These are phyloP conservation scores for Quercus gilva DNA, from an alignment of 306 rosid genomes.

Conservation along the genomic window DNA sequence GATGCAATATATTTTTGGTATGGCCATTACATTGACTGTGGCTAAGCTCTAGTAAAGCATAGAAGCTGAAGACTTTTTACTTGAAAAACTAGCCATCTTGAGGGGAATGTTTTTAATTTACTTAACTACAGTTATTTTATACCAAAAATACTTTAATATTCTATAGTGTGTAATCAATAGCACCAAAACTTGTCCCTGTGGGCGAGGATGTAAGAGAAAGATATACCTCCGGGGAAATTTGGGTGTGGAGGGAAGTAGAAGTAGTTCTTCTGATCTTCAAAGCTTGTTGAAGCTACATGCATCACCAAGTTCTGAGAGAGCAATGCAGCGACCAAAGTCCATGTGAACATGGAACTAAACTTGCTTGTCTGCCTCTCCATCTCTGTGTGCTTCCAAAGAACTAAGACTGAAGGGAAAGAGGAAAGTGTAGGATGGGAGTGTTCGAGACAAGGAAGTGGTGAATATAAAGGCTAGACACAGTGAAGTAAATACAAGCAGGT, in stretches of 20 bases:
- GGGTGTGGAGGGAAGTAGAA: constrained; percentile 60
- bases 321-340: constrained; percentile 45
- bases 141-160: background rate
- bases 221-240: constrained; percentile 45
- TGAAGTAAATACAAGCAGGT: constrained; percentile 76
- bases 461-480: constrained; percentile 44
- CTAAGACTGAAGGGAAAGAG: background rate
- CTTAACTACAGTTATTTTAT: no score
- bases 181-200: background rate
- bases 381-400: constrained; percentile 19
- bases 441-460: constrained; percentile 27
- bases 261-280: constrained; percentile 70
- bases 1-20: background rate
- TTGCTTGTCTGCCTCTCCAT: constrained; percentile 41
- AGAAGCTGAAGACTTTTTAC: background rate
- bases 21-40: background rate
- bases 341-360: constrained; percentile 37
- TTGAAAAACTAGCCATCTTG: background rate
- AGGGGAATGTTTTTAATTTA: background rate
- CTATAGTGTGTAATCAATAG: background rate
- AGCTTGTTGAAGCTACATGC: constrained; percentile 46
- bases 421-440: constrained; percentile 26
- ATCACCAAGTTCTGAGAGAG: constrained; percentile 56
- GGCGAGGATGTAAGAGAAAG: constrained; percentile 24
- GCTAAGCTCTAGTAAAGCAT: background rate